These are phyloP conservation scores for Handroanthus guayacan DNA, from an alignment of 257 asterid genomes.

Conservation along the genomic window DNA sequence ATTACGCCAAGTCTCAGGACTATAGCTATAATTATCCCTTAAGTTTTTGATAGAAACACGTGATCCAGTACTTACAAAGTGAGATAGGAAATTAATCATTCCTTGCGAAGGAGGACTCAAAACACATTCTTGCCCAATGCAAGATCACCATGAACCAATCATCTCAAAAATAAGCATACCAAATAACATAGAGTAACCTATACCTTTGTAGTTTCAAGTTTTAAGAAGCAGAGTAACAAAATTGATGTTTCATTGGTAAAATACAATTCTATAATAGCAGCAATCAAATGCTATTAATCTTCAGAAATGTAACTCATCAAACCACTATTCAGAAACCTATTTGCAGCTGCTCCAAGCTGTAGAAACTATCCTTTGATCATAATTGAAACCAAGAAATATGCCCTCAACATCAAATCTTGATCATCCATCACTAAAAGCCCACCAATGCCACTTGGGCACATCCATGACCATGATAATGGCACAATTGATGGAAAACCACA, in stretches of 20 bases:
- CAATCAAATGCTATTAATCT: background rate
- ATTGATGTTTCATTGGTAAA: too few species aligned
- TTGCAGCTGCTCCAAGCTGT: background rate
- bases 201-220: background rate
- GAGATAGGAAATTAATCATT: background rate
- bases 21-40: too few species aligned
- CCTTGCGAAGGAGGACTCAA: background rate
- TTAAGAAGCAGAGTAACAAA: background rate
- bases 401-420: constrained; percentile 1
- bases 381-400: background rate
- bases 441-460: background rate
- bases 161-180: background rate
- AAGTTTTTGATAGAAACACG: too few species aligned
- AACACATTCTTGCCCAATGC: background rate
- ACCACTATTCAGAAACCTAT: too few species aligned
- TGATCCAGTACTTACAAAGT: too few species aligned
- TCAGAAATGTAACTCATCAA: background rate
- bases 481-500: background rate
- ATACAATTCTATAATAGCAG: background rate
- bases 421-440: background rate
- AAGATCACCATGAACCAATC: background rate
- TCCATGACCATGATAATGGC: background rate
- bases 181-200: background rate
- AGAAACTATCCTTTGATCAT: background rate
- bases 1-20: too few species aligned